A percentile compares a stretch with the other conserved stretches of the same genome.
Evolutionary conservation across 2,329 filamentous ascomycete species (phyloP).

Genomic region (Botrytis cinerea): DNA sequence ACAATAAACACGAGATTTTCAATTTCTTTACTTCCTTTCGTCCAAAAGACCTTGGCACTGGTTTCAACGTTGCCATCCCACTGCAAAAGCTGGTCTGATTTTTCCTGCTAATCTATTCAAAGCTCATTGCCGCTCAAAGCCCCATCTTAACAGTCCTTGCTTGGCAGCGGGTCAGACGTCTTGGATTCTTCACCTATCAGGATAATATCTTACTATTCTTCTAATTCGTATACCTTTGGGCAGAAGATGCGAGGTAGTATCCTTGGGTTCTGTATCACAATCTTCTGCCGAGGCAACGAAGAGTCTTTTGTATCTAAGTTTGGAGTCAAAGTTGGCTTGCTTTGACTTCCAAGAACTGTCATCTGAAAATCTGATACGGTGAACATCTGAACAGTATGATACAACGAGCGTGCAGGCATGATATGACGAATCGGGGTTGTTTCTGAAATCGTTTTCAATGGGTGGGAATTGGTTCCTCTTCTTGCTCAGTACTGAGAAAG

Average conservation of each 20-base stretch:
- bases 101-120: constrained; percentile 12
- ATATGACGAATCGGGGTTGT: constrained; percentile 1
- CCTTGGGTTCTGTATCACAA: constrained; percentile 8
- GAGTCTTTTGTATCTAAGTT: not conserved
- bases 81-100: not conserved
- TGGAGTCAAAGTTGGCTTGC: not conserved
- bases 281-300: not conserved
- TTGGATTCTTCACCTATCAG: not conserved
- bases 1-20: constrained; percentile 10
- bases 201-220: not conserved
- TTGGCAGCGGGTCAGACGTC: constrained; percentile 10
- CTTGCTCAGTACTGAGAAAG: not conserved
- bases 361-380: constrained; percentile 13
- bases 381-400: constrained; percentile 9
- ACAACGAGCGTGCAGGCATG: constrained; percentile 10
- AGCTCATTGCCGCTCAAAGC: not conserved
- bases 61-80: not conserved
- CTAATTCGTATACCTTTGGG: not conserved
- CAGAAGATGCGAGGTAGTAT: not conserved
- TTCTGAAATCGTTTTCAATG: constrained; percentile 2
- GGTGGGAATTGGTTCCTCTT: not conserved
- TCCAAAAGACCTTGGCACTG: not conserved
- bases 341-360: constrained; percentile 5
- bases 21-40: not conserved
- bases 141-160: not conserved